Base-by-base conservation (phyloP, 257 asterid species). In the Ophiorrhiza pumila region DNA sequence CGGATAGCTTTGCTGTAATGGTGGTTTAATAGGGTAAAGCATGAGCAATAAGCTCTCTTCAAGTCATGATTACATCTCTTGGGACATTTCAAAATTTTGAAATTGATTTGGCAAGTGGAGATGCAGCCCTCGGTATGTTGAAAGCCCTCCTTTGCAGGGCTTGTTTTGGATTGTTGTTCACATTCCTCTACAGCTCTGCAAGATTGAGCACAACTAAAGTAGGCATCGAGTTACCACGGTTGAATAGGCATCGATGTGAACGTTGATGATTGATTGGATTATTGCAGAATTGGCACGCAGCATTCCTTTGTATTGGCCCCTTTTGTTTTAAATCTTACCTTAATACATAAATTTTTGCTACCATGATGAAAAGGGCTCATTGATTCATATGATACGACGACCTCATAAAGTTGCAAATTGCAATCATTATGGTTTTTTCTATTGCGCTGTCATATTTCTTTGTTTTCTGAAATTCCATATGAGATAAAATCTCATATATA, bases 41-140 rank as follows among this genome's bases (percentile, higher is more conserved):
- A 34, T 17, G 59, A 71, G 60, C 31, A 57, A 35, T n/a, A 25
- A 59, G 45, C 59, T 42, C 29, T 71, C 52, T 10, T n/a, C 41
- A 12, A 37, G 13, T 20, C 27, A 22, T 1, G 11, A 42, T 37
- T 23, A 46, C 34, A 71, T 18, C 68, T 58, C 22, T n/a, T 14
- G 55, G 56, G 62, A 37, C 23, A 42, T 27, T 31, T 27, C 75
- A n/a, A 56, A 6, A 6, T 43, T 58, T 56, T 45, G 18, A 11
- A 4, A 41, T 41, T 39, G 65, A 43, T 22, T 50, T 20, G 32
- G 53, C 23, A 52, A 31, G 74, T 69, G 7, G 18, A 14, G 55
- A 14, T 55, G 63, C 64, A 70, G 50, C 55, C 55, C 39, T 71
- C n/a, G n/a, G 67, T 42, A 2, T 56, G 65, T 14, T 29, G 17